A percentile compares a stretch with the other conserved stretches of the same genome.
phyloP scores from a whole-genome alignment of 768 basidiomycete species.

The Strobilomyces echinocephalus region DNA sequence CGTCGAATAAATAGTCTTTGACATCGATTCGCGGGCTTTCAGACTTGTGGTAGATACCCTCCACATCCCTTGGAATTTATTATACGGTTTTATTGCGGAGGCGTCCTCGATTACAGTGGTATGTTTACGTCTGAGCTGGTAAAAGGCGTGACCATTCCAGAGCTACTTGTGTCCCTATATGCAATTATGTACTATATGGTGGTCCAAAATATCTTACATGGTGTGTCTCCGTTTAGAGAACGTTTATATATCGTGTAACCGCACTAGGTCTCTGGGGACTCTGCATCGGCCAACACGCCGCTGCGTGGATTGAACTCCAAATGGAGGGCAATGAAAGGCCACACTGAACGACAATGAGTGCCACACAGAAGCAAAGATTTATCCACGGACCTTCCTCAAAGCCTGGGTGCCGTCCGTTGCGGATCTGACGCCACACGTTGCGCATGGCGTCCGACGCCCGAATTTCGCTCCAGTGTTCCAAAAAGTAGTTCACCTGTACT shows the following conservation, averaged over 20 bases:
- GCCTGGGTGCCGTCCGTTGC: constrained; percentile 77
- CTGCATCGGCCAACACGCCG: constrained; percentile 20
- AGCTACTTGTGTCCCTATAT: not conserved
- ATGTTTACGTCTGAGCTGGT: not conserved
- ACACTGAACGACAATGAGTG: constrained; percentile 41
- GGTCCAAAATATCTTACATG: constrained; percentile 5
- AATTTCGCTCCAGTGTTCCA: constrained; percentile 79
- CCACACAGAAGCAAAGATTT: not conserved
- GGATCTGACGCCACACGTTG: constrained; percentile 79
- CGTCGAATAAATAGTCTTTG: constrained; percentile 34
- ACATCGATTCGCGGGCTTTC: constrained; percentile 3
- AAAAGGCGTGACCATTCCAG: not conserved
- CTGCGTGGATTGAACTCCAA: constrained; percentile 53
- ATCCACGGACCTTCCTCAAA: constrained; percentile 70
- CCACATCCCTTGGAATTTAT: not conserved
- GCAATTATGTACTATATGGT: constrained; percentile 7
- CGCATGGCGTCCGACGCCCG: constrained; percentile 80
- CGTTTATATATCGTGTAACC: not conserved
- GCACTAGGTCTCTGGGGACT: constrained; percentile 15
- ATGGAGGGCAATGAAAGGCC: constrained; percentile 61
- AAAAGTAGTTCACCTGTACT: constrained; percentile 76
- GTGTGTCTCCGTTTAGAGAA: constrained; percentile 2
- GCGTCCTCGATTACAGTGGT: not conserved
- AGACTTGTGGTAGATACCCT: not conserved
- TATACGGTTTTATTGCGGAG: not conserved